These are phyloP conservation scores for Parasitella parasitica DNA, from an alignment of 371 early-diverging fungal genomes.

Conservation along the genomic window DNA sequence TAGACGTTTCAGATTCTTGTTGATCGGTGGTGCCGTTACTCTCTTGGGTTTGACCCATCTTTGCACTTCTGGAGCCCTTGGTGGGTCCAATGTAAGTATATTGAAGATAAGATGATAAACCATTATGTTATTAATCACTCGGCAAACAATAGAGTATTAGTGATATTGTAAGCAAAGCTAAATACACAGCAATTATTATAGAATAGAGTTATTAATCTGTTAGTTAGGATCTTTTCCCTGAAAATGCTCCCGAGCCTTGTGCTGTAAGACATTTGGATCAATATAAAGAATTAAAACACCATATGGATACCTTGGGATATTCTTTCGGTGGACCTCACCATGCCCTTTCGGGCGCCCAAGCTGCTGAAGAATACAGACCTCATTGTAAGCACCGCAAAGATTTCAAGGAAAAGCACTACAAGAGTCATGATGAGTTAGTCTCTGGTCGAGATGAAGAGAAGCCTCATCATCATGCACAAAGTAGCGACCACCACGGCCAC, in stretches of 20 bases:
- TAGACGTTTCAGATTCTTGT: slow-evolving; percentile 6
- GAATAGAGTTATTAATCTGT: not conserved
- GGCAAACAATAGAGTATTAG: not conserved
- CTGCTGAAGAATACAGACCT: not conserved
- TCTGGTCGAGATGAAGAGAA: not conserved
- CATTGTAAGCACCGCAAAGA: slow-evolving; percentile 9
- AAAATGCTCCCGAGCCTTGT: slow-evolving; percentile 12
- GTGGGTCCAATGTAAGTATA: not conserved
- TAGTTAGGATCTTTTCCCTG: not conserved
- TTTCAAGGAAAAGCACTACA: not conserved
- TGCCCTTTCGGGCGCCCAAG: not conserved
- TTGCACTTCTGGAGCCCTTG: not conserved
- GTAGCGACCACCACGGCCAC: not conserved
- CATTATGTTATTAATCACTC: not conserved
- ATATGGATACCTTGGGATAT: slow-evolving; percentile 1
- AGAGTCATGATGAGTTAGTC: not conserved
- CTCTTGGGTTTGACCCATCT: slow-evolving; percentile 18
- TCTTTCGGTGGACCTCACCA: slow-evolving; percentile 1
- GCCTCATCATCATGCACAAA: not conserved
- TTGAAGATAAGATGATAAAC: too few species aligned
- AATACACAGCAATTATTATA: not conserved
- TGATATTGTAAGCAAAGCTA: not conserved
- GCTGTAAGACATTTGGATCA: slow-evolving; percentile 9
- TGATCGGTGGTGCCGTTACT: slow-evolving; percentile 25
- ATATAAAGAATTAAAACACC: slow-evolving; percentile 17